A percentile compares a stretch with the other conserved stretches of the same genome.
Conservation (phyloP, 176 grass and related monocot genomes). For the Rhipidocladum racemiflorum region DNA sequence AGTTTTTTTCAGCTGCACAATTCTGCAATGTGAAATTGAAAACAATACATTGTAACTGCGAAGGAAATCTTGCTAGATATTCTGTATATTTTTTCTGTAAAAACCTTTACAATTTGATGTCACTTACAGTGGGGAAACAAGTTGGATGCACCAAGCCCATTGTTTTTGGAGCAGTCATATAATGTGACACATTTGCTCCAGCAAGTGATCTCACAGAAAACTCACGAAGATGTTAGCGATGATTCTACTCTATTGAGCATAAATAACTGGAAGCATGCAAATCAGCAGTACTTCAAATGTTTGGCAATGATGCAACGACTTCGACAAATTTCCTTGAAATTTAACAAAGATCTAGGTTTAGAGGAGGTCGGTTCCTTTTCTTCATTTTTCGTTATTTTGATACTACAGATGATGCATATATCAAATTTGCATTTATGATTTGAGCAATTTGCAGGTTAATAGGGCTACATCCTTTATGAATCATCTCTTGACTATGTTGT, state of each 20-base stretch:
- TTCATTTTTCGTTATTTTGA: background rate
- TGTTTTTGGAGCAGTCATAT: conserved; percentile 76
- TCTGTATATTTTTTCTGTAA: background rate
- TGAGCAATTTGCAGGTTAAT: conserved; percentile 65
- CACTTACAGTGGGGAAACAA: conserved; percentile 49
- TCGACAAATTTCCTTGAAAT: conserved; percentile 62
- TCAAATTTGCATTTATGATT: conserved; percentile 28
- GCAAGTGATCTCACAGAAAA: conserved; percentile 36
- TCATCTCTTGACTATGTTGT: conserved; percentile 63
- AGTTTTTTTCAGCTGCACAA: background rate
- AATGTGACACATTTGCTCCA: conserved; percentile 67
- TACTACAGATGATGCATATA: background rate
- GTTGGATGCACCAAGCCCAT: conserved; percentile 39
- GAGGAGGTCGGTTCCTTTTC: conserved; percentile 56
- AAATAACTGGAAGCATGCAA: conserved; percentile 67
- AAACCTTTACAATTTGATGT: background rate
- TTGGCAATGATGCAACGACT: conserved; percentile 71
- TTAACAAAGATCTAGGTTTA: conserved; percentile 80
- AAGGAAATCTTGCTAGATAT: background rate
- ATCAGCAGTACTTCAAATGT: conserved; percentile 73
- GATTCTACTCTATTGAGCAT: conserved; percentile 32
- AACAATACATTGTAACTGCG: background rate
- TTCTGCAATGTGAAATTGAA: background rate
- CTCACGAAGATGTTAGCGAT: conserved; percentile 26
- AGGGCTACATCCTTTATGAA: conserved; percentile 69